phyloP scores from a whole-genome alignment of 768 basidiomycete species.

The Lentinula edodes region DNA sequence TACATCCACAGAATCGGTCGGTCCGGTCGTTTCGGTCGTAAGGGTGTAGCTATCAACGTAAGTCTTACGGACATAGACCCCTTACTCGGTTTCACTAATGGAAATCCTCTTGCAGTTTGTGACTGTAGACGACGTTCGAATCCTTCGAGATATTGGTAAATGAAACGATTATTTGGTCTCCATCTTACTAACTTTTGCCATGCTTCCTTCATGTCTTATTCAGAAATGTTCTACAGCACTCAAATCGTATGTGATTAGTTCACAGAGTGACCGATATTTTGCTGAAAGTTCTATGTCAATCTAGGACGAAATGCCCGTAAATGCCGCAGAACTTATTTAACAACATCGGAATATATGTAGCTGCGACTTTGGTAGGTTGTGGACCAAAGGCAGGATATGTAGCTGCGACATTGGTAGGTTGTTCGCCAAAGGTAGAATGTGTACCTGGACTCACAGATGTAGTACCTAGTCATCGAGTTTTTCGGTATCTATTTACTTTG shows the following conservation, averaged over 20 bases:
- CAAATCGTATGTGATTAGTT: conserved; percentile 60
- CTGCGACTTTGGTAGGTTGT: neutral
- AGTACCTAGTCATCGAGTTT: neutral
- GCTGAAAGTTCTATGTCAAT: conserved; percentile 17
- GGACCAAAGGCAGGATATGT: neutral
- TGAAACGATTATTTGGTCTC: conserved; percentile 19
- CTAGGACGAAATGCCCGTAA: conserved; percentile 98
- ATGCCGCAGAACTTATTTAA: conserved; percentile 95
- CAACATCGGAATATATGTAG: neutral
- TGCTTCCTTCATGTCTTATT: conserved; percentile 4
- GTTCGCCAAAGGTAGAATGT: too few relatives aligned
- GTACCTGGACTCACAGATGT: neutral
- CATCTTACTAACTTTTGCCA: conserved; percentile 8
- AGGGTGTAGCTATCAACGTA: conserved; percentile 99
- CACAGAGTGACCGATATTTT: conserved; percentile 3
- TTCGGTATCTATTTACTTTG: neutral
- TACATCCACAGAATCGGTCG: conserved; percentile 99
- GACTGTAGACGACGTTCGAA: conserved; percentile 92
- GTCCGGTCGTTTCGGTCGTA: conserved; percentile 96
- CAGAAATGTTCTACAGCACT: conserved; percentile 95
- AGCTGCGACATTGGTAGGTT: too few relatives aligned
- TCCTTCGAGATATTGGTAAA: conserved; percentile 91
- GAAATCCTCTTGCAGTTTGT: conserved; percentile 55
- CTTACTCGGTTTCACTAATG: conserved; percentile 14
- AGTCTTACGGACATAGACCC: conserved; percentile 21